phyloP scores from a whole-genome alignment of 2,329 filamentous ascomycete genomes.

The Neoscytalidium dimidiatum region DNA sequence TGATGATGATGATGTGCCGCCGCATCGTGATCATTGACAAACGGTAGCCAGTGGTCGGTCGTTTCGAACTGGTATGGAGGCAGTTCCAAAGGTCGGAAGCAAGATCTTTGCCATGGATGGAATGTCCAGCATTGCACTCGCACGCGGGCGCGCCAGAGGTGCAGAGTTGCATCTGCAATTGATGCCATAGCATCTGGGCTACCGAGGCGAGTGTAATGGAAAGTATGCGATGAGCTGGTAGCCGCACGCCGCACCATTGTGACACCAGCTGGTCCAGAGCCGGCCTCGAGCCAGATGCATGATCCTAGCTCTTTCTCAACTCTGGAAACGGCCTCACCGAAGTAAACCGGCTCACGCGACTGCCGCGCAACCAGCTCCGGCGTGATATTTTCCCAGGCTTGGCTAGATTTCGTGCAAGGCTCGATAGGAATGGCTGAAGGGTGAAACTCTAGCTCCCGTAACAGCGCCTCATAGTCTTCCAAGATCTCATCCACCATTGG shows the following conservation, averaged over 20 bases:
- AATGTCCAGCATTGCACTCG: neutral
- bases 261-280: slow-evolving; percentile 24
- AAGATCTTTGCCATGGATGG: neutral
- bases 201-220: neutral
- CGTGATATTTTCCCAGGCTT: neutral
- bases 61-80: slow-evolving; percentile 21
- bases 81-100: neutral
- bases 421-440: slow-evolving; percentile 15
- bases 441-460: slow-evolving; percentile 7
- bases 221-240: neutral
- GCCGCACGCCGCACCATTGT: slow-evolving; percentile 12
- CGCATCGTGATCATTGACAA: neutral
- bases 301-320: slow-evolving; percentile 21
- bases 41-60: slow-evolving; percentile 14
- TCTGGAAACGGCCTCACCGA: slow-evolving; percentile 23
- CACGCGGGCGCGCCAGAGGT: neutral
- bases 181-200: neutral
- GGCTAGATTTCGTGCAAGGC: neutral
- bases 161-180: neutral
- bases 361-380: neutral
- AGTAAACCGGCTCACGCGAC: slow-evolving; percentile 23
- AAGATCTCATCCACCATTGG: neutral
- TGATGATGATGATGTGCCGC: too few species aligned
- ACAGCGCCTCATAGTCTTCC: neutral
- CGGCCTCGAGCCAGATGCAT: slow-evolving; percentile 39